These are phyloP conservation scores for Musa beccarii DNA, from an alignment of 176 grass and related monocot species.

Conservation along the genomic window DNA sequence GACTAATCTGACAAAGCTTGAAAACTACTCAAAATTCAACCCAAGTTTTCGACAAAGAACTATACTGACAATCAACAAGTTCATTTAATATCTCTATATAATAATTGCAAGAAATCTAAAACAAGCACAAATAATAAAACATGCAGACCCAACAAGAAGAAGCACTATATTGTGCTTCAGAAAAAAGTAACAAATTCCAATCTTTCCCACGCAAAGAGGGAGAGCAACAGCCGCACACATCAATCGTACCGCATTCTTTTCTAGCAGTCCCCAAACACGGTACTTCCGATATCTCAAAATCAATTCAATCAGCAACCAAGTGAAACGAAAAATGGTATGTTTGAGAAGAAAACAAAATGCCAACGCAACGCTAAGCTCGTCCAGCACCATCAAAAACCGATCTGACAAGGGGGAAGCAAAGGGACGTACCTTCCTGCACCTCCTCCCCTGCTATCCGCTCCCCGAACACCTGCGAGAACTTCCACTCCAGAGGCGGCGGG, in stretches of 20 bases:
- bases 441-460: conserved; percentile 16
- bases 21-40: too few relatives aligned
- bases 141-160: background rate
- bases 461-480: conserved; percentile 17
- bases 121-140: background rate
- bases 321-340: background rate
- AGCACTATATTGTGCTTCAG: background rate
- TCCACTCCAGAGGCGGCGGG: conserved; percentile 8
- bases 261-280: too few relatives aligned
- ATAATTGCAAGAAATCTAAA: too few relatives aligned
- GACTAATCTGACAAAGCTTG: too few relatives aligned
- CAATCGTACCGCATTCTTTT: background rate
- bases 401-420: background rate
- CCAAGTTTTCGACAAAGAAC: too few relatives aligned
- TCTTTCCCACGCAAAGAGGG: background rate
- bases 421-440: conserved; percentile 11
- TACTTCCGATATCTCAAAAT: background rate
- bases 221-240: background rate
- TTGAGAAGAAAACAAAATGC: background rate
- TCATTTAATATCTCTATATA: too few relatives aligned
- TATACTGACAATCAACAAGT: too few relatives aligned
- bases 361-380: background rate
- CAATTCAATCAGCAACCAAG: background rate
- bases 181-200: background rate
- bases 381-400: background rate